A percentile compares a stretch with the other conserved stretches of the same genome.
Evolutionary conservation across 257 asterid genomes (phyloP).

Genomic region (Capsicum chinense): DNA sequence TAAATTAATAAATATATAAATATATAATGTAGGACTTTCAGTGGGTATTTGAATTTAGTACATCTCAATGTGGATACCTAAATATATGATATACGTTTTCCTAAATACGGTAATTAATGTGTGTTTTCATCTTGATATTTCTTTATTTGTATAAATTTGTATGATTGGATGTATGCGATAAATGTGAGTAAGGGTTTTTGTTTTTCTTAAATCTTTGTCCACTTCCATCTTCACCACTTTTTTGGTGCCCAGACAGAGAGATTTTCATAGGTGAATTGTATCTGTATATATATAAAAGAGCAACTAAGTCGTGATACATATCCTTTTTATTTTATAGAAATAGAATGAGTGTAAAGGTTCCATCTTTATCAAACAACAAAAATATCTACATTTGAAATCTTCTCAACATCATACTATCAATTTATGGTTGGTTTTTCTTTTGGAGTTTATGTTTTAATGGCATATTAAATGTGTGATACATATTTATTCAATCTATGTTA

Average conservation of each 20-base stretch:
- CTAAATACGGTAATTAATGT: neutral
- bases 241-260: neutral
- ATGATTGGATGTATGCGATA: neutral
- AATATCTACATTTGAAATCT: neutral
- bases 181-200: neutral
- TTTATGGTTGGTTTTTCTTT: neutral
- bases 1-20: neutral
- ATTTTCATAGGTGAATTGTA: constrained; percentile 2
- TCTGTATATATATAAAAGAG: constrained; percentile 6
- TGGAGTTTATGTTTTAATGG: neutral
- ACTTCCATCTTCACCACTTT: neutral
- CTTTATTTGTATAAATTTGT: neutral
- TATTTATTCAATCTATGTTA: neutral
- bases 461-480: neutral
- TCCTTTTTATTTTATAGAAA: neutral
- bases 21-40: neutral
- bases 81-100: neutral
- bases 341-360: neutral
- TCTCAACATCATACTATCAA: neutral
- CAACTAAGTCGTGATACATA: neutral
- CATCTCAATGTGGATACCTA: neutral
- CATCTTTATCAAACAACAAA: constrained; percentile 23
- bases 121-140: neutral
- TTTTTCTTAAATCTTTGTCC: neutral
- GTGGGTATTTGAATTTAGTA: neutral